Conservation (phyloP, 2,329 filamentous ascomycete species). For the Trichoderma lentiforme region DNA sequence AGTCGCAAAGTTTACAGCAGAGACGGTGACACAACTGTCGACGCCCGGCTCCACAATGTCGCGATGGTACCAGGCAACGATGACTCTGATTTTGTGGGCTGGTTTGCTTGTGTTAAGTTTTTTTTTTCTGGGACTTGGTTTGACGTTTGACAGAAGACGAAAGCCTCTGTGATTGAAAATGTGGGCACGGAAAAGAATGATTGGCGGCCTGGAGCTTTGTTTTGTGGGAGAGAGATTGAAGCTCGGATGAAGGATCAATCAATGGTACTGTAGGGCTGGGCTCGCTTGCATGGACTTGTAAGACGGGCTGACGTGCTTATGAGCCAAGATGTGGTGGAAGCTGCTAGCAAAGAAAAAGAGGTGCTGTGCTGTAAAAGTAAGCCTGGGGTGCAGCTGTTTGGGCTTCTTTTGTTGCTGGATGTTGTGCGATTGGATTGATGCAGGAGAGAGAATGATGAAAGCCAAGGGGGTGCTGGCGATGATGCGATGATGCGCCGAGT, state of each 20-base stretch:
- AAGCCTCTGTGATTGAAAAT: neutral
- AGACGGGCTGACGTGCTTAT: slow-evolving; percentile 17
- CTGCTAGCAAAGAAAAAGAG: neutral
- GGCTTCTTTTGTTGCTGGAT: neutral
- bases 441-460: neutral
- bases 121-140: neutral
- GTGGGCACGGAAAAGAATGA: neutral
- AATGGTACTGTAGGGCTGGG: slow-evolving; percentile 6
- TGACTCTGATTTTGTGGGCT: slow-evolving; percentile 16
- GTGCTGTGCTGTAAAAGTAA: neutral
- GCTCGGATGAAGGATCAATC: neutral
- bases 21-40: slow-evolving; percentile 11
- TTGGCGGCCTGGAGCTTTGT: neutral
- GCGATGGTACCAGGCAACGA: slow-evolving; percentile 13
- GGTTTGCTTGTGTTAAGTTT: neutral
- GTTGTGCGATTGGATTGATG: neutral
- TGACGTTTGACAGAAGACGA: neutral
- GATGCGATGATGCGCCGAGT: neutral
- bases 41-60: slow-evolving; percentile 19
- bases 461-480: neutral
- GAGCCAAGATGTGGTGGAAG: neutral
- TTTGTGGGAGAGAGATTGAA: neutral
- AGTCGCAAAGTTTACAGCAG: neutral
- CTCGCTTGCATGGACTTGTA: slow-evolving; percentile 11
- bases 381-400: neutral